phyloP scores from a whole-genome alignment of 768 basidiomycete species.

The Lyophyllum atratum region DNA sequence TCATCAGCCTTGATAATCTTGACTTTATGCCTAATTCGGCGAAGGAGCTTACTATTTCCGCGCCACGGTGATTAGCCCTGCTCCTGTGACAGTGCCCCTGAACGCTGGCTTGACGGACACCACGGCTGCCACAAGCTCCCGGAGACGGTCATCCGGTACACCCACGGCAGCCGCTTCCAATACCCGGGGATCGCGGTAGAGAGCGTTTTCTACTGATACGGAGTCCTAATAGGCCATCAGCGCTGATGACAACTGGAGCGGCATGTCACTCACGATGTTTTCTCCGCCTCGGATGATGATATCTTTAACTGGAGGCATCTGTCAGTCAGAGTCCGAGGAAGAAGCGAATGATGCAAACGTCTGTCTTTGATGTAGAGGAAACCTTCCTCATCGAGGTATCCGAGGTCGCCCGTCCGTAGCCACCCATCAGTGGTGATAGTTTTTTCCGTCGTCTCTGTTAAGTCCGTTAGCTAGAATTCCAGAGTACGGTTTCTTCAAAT shows the following conservation, averaged over 20 bases:
- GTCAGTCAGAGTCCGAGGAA: background rate
- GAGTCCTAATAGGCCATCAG: slow-evolving; percentile 44
- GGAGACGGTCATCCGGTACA: slow-evolving; percentile 57
- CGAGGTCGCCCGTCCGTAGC: slow-evolving; percentile 59
- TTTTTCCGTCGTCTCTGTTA: slow-evolving; percentile 43
- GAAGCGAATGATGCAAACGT: slow-evolving; percentile 27
- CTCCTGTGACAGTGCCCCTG: slow-evolving; percentile 48
- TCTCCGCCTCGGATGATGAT: slow-evolving; percentile 67
- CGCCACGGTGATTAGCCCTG: slow-evolving; percentile 43
- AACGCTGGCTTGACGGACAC: slow-evolving; percentile 52
- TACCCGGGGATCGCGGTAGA: slow-evolving; percentile 56
- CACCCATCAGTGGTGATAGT: slow-evolving; percentile 56
- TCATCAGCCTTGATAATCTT: background rate
- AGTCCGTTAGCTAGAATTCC: background rate
- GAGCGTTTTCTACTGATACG: slow-evolving; percentile 58
- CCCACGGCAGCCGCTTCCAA: slow-evolving; percentile 60
- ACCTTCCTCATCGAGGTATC: slow-evolving; percentile 53
- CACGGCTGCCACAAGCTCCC: slow-evolving; percentile 60
- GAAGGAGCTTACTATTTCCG: slow-evolving; percentile 39
- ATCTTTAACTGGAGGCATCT: slow-evolving; percentile 48
- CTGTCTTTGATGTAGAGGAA: slow-evolving; percentile 63
- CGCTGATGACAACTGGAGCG: background rate
- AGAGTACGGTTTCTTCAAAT: background rate
- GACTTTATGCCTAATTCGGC: background rate
- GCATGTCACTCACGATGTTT: slow-evolving; percentile 50